Evolutionary conservation across 768 basidiomycete species (phyloP), one percentile per base, ranked within the genome.

Genomic region (Suillus fuscotomentosus): DNA sequence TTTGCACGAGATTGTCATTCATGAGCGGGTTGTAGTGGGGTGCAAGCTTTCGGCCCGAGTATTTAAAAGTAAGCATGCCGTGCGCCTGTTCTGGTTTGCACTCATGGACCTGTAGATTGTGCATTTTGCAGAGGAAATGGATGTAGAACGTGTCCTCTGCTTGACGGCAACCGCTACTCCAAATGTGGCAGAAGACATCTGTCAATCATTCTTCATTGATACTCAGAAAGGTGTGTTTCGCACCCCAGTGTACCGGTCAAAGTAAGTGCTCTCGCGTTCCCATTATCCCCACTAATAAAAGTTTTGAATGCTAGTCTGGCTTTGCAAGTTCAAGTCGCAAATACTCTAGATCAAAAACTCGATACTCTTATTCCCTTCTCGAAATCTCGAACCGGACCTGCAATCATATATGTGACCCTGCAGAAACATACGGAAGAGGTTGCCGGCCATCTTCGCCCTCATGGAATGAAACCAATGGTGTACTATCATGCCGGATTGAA

Each of bases 401-500:
- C 76, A 6, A 83, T 84, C 65, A 68, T 84, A 50, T 83, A 84
- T 65, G 80, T 82, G 3, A 81, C 83, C 4, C 71, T 76, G 2
- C 82, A 84, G 63, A 72, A 70, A 51, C 78, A 82, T 11, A 76
- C 80, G 0, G 77, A 80, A 56, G 76, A 80, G 31, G 73, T 82
- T 0, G 76, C 78, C 4, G 61, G 69, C 4, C 61, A 62, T 0
- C 69, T 84, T 9, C 65, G 64, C 9, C 48, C 68, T 0, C 63
- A 71, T 38, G 70, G 72, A 1, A 62, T 80, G 45, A 72, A 76
- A 17, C 67, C 79, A 3, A 64, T 66, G 62, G 72, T 79, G 1
- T 84, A n/a, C n/a, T n/a, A 84, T 65, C 83, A 84, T 66, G 83
- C 80, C 1, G 83, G 83, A 3, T 65, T 83, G 47, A 65, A 73